Evolutionary conservation across 1,284 basidiomycete species (phyloP).

Genomic region (Phylloboletellus chloephorus): DNA sequence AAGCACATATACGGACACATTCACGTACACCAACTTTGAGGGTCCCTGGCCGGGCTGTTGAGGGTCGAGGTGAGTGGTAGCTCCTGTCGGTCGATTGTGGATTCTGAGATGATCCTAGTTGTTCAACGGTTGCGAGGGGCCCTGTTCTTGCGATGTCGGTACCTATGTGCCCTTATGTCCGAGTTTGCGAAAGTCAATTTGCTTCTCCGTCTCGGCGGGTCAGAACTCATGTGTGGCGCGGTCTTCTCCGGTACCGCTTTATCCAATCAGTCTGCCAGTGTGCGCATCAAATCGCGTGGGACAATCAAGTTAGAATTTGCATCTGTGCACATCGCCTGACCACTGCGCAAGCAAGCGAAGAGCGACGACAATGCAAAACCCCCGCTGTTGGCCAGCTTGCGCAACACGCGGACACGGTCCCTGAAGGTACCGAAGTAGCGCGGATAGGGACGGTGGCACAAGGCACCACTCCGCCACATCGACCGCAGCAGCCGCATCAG

Average conservation of each 20-base stretch:
- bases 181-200: too few species aligned
- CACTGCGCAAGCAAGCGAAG: constrained; percentile 32
- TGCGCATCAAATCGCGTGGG: constrained; percentile 63
- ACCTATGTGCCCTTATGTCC: too few species aligned
- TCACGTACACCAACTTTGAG: background rate
- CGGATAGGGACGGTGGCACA: constrained; percentile 51
- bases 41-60: constrained; percentile 2
- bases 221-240: too few species aligned
- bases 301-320: constrained; percentile 72
- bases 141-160: too few species aligned
- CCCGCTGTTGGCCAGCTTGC: constrained; percentile 55
- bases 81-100: background rate
- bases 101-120: too few species aligned
- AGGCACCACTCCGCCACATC: constrained; percentile 77
- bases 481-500: constrained; percentile 57
- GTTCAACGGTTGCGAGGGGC: too few species aligned
- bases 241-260: too few species aligned
- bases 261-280: too few species aligned
- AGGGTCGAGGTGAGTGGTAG: background rate
- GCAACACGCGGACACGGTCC: constrained; percentile 53
- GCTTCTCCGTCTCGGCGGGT: too few species aligned
- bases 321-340: constrained; percentile 58
- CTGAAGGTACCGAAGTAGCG: constrained; percentile 67
- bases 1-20: constrained; percentile 5
- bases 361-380: constrained; percentile 50